phyloP scores from a whole-genome alignment of 179 eudicot species.

The Nepenthes alata region DNA sequence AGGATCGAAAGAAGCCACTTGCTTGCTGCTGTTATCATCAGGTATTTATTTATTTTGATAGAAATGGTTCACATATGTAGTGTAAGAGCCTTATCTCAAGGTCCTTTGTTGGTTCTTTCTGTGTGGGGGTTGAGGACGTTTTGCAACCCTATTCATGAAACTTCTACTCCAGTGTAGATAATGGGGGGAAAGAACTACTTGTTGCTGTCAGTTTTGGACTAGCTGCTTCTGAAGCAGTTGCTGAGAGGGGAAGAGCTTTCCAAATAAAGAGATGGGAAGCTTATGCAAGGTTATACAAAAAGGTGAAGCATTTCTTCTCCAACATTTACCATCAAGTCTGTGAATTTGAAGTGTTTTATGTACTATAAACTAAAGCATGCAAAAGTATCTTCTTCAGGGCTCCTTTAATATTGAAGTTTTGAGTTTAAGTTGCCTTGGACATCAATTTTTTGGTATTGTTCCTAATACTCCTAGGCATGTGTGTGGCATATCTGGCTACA shows the following conservation, averaged over 20 bases:
- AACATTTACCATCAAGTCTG: no score
- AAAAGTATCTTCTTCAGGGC: no score
- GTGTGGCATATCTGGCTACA: no score
- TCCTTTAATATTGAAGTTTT: no score
- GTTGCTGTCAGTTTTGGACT: slow-evolving; percentile 91
- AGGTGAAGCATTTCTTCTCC: slow-evolving; percentile 29
- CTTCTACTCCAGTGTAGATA: slow-evolving; percentile 54
- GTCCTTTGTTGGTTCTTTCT: neutral
- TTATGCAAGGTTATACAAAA: slow-evolving; percentile 74
- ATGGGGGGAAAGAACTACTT: slow-evolving; percentile 77
- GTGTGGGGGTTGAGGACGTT: neutral
- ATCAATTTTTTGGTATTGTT: no score
- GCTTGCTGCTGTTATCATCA: slow-evolving; percentile 85
- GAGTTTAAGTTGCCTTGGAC: no score
- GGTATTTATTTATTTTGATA: slow-evolving; percentile 24
- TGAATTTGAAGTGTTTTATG: no score
- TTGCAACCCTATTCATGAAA: slow-evolving; percentile 8
- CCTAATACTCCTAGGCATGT: no score
- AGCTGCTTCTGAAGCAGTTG: slow-evolving; percentile 85
- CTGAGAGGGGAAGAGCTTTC: slow-evolving; percentile 65
- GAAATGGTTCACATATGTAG: neutral
- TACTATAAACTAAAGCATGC: no score
- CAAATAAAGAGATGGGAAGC: slow-evolving; percentile 88
- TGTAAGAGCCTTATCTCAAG: no score
- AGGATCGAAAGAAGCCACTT: slow-evolving; percentile 87